These are phyloP conservation scores for Phytopythium sindhum DNA, from an alignment of 352 stramenopile genomes.

Conservation along the genomic window DNA sequence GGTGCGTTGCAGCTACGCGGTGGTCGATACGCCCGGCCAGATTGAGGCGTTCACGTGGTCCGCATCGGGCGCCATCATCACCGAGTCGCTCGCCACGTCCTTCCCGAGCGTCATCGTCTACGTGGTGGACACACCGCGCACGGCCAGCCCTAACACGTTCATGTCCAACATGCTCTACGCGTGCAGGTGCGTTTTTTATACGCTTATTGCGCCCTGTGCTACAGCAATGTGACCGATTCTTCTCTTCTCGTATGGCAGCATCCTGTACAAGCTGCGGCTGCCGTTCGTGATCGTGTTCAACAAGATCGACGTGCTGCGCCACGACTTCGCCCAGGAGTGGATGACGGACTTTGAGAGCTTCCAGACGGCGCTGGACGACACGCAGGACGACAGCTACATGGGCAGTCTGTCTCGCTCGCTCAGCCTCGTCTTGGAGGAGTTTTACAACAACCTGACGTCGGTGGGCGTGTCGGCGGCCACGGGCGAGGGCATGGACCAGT, in stretches of 20 bases:
- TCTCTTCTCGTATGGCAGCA: constrained; percentile 29
- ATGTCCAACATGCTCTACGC: constrained; percentile 99
- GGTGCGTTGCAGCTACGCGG: constrained; percentile 79
- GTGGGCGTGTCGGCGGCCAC: constrained; percentile 95
- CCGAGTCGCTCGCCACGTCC: constrained; percentile 93
- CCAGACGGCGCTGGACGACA: constrained; percentile 93
- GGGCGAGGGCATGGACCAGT: constrained; percentile 93
- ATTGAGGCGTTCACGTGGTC: constrained; percentile 99
- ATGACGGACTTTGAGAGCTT: constrained; percentile 99
- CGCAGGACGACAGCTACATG: constrained; percentile 91
- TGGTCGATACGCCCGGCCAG: constrained; percentile 98
- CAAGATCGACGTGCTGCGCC: constrained; percentile 95
- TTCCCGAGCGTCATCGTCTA: constrained; percentile 98
- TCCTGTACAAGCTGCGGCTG: constrained; percentile 97
- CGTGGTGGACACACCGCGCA: constrained; percentile 97
- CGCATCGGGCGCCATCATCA: constrained; percentile 97
- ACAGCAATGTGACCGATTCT: not conserved
- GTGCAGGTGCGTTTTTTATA: constrained; percentile 59
- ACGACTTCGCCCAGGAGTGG: constrained; percentile 96
- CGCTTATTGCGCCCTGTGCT: not conserved
- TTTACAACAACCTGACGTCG: constrained; percentile 94
- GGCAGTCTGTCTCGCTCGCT: constrained; percentile 89
- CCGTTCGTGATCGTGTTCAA: constrained; percentile 98
- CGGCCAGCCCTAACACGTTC: constrained; percentile 96
- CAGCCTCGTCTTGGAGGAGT: constrained; percentile 84